phyloP scores from a whole-genome alignment of 2,329 filamentous ascomycete species.

The Coniosporium tulheliwenetii region DNA sequence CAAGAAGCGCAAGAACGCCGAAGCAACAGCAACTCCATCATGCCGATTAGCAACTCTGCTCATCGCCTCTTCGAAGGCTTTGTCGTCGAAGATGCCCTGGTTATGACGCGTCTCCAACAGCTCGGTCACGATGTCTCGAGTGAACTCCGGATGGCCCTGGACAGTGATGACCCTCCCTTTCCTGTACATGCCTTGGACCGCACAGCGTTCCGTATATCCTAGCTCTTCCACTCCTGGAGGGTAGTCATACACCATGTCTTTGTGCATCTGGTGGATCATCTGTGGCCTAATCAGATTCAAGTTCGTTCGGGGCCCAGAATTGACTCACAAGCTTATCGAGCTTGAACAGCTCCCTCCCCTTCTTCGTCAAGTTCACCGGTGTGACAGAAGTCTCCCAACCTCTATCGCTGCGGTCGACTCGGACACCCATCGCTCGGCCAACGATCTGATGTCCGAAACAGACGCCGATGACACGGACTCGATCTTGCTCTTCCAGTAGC shows the following conservation, averaged over 20 bases:
- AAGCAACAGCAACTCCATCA: conserved; percentile 63
- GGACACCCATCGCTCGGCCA: conserved; percentile 51
- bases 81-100: conserved; percentile 53
- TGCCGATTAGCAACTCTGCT: conserved; percentile 50
- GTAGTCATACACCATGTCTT: conserved; percentile 53
- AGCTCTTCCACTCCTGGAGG: conserved; percentile 47
- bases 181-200: conserved; percentile 66
- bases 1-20: conserved; percentile 64
- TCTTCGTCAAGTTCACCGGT: conserved; percentile 48
- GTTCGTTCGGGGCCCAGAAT: not conserved
- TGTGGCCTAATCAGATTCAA: conserved; percentile 13
- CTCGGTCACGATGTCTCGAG: conserved; percentile 51
- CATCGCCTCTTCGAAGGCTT: conserved; percentile 53
- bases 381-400: conserved; percentile 77
- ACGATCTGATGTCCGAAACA: conserved; percentile 86
- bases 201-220: conserved; percentile 49
- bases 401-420: conserved; percentile 47
- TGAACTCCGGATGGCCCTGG: conserved; percentile 81
- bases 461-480: conserved; percentile 59
- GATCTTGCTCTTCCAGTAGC: conserved; percentile 39
- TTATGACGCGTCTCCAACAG: conserved; percentile 49
- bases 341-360: conserved; percentile 58
- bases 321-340: conserved; percentile 41
- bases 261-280: conserved; percentile 75
- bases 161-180: conserved; percentile 54